These are phyloP conservation scores for Harringtonia aguacate DNA, from an alignment of 2,329 filamentous ascomycete species.

Conservation along the genomic window DNA sequence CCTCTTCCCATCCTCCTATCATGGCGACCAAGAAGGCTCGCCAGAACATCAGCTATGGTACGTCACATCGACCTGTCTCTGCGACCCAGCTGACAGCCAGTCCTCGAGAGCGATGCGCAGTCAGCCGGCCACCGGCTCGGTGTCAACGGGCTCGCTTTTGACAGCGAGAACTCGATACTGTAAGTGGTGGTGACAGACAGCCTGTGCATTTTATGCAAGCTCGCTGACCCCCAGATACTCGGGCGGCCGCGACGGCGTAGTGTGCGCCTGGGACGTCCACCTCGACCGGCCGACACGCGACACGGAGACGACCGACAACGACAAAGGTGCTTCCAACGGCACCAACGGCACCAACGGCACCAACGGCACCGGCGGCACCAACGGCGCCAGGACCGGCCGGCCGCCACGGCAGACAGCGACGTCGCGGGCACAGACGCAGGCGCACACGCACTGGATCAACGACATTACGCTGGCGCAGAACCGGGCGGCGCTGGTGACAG, in stretches of 20 bases:
- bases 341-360: constrained; percentile 11
- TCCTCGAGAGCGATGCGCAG: constrained; percentile 45
- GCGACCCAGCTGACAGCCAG: constrained; percentile 19
- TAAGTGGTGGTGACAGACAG: constrained; percentile 35
- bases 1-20: constrained; percentile 10
- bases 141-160: constrained; percentile 88
- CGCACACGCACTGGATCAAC: constrained; percentile 95
- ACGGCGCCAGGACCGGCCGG: constrained; percentile 6
- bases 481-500: constrained; percentile 72
- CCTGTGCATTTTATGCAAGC: not conserved
- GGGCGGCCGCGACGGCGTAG: constrained; percentile 85
- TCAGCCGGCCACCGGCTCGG: constrained; percentile 80
- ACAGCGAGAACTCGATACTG: constrained; percentile 75
- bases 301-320: too few relatives aligned
- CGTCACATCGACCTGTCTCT: constrained; percentile 15
- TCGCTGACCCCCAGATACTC: constrained; percentile 81
- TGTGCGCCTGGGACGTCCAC: constrained; percentile 91
- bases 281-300: constrained; percentile 40
- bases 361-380: constrained; percentile 15
- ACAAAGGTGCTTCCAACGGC: constrained; percentile 3
- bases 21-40: constrained; percentile 53
- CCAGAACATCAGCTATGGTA: constrained; percentile 58
- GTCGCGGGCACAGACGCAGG: constrained; percentile 53
- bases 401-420: constrained; percentile 33
- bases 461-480: constrained; percentile 74